Evolutionary conservation across 768 basidiomycete genomes (phyloP), one percentile per base, ranked within the genome.

Genomic region (Auricularia sp.): DNA sequence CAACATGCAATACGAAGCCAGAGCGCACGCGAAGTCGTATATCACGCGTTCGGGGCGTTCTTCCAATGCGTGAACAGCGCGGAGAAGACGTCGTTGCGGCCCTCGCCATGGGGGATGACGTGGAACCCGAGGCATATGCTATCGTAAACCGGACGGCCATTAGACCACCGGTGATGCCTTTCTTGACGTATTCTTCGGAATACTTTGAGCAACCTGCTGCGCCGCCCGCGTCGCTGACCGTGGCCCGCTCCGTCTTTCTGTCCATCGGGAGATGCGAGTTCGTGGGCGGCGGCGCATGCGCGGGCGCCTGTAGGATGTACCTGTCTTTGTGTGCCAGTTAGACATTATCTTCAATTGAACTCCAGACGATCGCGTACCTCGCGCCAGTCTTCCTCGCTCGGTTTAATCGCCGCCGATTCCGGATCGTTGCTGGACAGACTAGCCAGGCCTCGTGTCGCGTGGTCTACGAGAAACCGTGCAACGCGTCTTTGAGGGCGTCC

Each of bases 41-140:
- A 77, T 65, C 2, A 77, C 64, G 10, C 65, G 51, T 70, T 66
- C 10, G 74, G 76, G 0, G 75, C 70, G 21, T 35, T 70, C 10
- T 66, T 47, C 73, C 73, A 78, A 1, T 68, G 68, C 1, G 77
- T 79, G 13, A 76, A 67, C 1, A 79, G 67, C 0, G 78, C 77
- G 1, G 74, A 77, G 64, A 79, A 79, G 0, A 78, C 75, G 67
- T 78, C 75, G 64, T 79, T 77, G 1, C 74, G 47, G 3, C 77
- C 77, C 66, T 78, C 77, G 1, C 69, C 73, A 10, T 67, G 51
- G 0, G 76, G 77, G 21, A 78, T 79, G 64, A 18, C 18, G 18
- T 54, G 51, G 18, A 54, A 54, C 51, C 51, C 51, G 18, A 54
- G 29, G 51, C 51, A 54, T 7, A 54, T 29, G 51, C 18, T 18